Conservation (phyloP, 208 protist species). For the Herpetomonas tarakana region DNA sequence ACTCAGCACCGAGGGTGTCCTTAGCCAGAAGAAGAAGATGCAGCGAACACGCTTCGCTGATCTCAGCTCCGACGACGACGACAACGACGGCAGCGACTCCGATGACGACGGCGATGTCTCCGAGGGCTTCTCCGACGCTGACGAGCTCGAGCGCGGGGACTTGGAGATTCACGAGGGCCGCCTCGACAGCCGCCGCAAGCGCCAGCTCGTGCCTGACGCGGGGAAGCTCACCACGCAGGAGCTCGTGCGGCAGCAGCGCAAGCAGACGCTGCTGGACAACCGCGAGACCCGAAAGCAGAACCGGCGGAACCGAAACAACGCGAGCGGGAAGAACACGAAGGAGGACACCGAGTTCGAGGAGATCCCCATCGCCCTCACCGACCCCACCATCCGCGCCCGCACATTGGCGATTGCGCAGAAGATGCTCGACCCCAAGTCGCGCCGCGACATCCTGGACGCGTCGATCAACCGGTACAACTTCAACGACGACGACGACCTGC, state of each 20-base stretch:
- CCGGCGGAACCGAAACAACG: slow-evolving; percentile 54
- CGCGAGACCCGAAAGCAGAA: slow-evolving; percentile 68
- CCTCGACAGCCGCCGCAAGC: slow-evolving; percentile 72
- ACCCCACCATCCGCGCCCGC: slow-evolving; percentile 79
- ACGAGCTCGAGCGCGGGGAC: slow-evolving; percentile 36
- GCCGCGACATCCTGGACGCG: slow-evolving; percentile 86
- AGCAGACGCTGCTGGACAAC: slow-evolving; percentile 78
- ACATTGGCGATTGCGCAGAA: slow-evolving; percentile 86
- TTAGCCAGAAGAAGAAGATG: slow-evolving; percentile 9
- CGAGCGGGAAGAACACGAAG: slow-evolving; percentile 38
- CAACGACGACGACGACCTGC: slow-evolving; percentile 89
- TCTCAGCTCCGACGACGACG: slow-evolving; percentile 27
- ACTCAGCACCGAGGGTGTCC: slow-evolving; percentile 16
- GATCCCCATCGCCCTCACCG: slow-evolving; percentile 83
- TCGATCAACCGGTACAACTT: slow-evolving; percentile 86
- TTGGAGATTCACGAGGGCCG: slow-evolving; percentile 64
- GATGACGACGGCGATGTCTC: slow-evolving; percentile 15
- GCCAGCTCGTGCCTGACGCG: slow-evolving; percentile 58
- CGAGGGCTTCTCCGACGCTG: slow-evolving; percentile 36
- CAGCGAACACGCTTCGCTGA: slow-evolving; percentile 55
- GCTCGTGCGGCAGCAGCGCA: slow-evolving; percentile 79
- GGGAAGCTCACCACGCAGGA: slow-evolving; percentile 79
- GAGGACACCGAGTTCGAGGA: slow-evolving; percentile 81
- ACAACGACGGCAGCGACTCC: slow-evolving; percentile 18
- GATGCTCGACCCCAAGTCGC: slow-evolving; percentile 82